Base-by-base conservation (phyloP, 768 basidiomycete species). In the Tricholoma sp. region DNA sequence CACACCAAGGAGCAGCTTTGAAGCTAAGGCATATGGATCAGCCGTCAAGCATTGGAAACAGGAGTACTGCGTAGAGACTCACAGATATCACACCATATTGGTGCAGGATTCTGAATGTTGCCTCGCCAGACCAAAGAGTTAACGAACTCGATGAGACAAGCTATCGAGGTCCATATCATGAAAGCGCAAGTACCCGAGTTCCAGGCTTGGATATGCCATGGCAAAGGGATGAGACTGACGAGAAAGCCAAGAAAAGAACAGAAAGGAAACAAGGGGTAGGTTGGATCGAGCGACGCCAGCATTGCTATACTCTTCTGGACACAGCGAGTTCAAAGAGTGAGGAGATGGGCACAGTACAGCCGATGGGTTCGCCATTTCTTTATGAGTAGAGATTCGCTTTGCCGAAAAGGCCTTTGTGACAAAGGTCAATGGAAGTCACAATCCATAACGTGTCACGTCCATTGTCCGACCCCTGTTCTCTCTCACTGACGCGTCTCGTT, bases 21-120 rank as follows among this genome's bases (percentile, higher is more conserved):
- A 71, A 1, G 70, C 82, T 83, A 1, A 74, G 72, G 14, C 78
- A 83, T n/a, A 32, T 59, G 56, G 3, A 10, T 37, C 9, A 32
- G 11, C 50, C n/a, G 16, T 12, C 21, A 43, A 35, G 19, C 21
- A 31, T 12, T 2, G n/a, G 18, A 51, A 16, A n/a, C n/a, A n/a
- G 34, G 3, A 63, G 49, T 5, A 22, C 24, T 16, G 14, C 2
- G 27, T 18, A 61, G 5, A 9, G 11, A 63, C 72, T 35, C 55
- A 88, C 86, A 73, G 11, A 88, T 85, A 43, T 87, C 86, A 60
- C 86, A 88, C 83, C 83, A 88, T 1, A 83, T 67, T 12, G 83
- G 83, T 0, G 78, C 73, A 10, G 16, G 43, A 60, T 82, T 72
- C 4, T 66, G 58, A 5, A 68, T 60, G 50, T 72, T 75, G 19